Conservation (phyloP, 257 asterid species). For the Eucommia ulmoides region DNA sequence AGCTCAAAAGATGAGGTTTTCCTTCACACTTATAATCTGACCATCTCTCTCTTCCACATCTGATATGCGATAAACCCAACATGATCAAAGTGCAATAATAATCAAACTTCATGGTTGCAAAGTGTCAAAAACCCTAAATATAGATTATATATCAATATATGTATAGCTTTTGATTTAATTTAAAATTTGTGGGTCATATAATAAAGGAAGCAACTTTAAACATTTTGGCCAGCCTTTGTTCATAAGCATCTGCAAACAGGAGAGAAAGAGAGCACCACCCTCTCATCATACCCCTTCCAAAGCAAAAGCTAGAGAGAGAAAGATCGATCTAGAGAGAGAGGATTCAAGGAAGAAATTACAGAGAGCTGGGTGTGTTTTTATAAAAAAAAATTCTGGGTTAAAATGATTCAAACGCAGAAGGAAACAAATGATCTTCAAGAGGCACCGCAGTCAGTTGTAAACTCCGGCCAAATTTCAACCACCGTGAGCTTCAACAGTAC, state of each 20-base stretch:
- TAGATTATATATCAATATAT: too few species aligned
- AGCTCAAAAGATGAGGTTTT: too few species aligned
- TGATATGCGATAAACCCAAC: too few species aligned
- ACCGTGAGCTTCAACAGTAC: constrained; percentile 76
- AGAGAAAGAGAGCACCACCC: constrained; percentile 19
- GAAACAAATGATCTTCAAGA: constrained; percentile 39
- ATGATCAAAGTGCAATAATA: too few species aligned
- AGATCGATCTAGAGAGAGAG: constrained; percentile 9
- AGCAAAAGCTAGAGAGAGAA: constrained; percentile 38
- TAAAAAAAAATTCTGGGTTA: background rate
- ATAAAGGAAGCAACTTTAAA: constrained; percentile 20
- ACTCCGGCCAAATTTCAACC: constrained; percentile 70
- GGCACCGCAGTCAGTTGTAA: constrained; percentile 46
- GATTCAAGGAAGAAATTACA: constrained; percentile 18
- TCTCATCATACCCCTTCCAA: too few species aligned
- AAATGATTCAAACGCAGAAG: constrained; percentile 57
- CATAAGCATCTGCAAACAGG: constrained; percentile 37
- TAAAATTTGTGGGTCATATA: constrained; percentile 23
- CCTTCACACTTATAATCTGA: too few species aligned
- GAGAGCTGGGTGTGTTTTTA: constrained; percentile 25
- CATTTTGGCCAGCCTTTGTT: constrained; percentile 26
- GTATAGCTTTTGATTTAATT: too few species aligned
- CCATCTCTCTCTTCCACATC: too few species aligned
- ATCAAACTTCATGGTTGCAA: too few species aligned
- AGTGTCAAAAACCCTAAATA: too few species aligned